Evolutionary conservation across 2,329 filamentous ascomycete species (phyloP).

Genomic region (Fusarium penzigii): DNA sequence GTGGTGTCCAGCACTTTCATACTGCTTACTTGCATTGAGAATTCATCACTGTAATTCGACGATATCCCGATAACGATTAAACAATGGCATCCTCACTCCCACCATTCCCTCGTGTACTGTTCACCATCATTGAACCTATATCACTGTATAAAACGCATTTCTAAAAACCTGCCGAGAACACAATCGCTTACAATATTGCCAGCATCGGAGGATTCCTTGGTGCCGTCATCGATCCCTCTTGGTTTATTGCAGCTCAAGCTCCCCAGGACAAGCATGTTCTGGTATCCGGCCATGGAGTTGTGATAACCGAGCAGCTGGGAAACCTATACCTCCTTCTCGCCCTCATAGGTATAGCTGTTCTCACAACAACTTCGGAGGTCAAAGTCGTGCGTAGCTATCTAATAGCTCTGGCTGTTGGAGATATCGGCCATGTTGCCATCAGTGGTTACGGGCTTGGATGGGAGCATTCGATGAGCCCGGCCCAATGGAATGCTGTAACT

Average conservation of each 20-base stretch:
- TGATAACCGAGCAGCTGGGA: constrained; percentile 68
- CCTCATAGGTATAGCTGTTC: constrained; percentile 62
- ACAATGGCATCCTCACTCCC: constrained; percentile 64
- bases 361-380: constrained; percentile 64
- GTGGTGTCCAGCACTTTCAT: no score
- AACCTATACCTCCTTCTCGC: constrained; percentile 69
- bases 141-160: constrained; percentile 56
- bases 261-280: constrained; percentile 39
- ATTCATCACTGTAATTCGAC: no score
- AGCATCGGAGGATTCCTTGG: constrained; percentile 62
- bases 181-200: constrained; percentile 8
- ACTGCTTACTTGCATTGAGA: no score
- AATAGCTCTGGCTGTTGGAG: constrained; percentile 63
- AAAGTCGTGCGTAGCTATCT: constrained; percentile 69
- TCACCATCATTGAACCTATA: constrained; percentile 68
- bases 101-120: constrained; percentile 63
- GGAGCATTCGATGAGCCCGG: constrained; percentile 52
- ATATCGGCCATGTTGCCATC: constrained; percentile 67
- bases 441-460: constrained; percentile 60
- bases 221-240: constrained; percentile 56
- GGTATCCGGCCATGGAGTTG: constrained; percentile 47
- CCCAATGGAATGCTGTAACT: constrained; percentile 67
- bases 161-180: background rate
- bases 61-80: no score
- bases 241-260: constrained; percentile 66